Evolutionary conservation across 2,329 filamentous ascomycete species (phyloP).

Genomic region (Colletotrichum plurivorum): DNA sequence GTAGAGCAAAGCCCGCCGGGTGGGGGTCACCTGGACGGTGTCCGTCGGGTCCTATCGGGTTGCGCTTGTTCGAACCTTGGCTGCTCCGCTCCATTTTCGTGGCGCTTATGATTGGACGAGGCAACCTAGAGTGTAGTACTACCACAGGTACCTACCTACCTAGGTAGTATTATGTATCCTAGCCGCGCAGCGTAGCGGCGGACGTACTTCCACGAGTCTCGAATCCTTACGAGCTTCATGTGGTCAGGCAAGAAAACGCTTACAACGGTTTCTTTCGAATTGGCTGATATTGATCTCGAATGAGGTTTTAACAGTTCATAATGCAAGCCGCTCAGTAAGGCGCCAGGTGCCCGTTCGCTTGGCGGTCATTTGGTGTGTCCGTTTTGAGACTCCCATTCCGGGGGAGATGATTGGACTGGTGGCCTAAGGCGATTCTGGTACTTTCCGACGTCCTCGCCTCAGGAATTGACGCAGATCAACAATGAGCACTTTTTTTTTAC

Average conservation of each 20-base stretch:
- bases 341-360: not conserved
- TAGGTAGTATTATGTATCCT: no score
- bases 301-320: not conserved
- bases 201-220: not conserved
- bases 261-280: not conserved
- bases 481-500: not conserved
- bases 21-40: conserved; percentile 30
- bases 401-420: not conserved
- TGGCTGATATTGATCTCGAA: not conserved
- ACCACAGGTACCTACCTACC: no score
- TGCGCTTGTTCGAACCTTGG: not conserved
- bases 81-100: conserved; percentile 34
- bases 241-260: not conserved
- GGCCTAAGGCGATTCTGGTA: not conserved
- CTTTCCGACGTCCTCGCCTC: not conserved
- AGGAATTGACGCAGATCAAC: not conserved
- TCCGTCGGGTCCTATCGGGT: conserved; percentile 34
- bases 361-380: not conserved
- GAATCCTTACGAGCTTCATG: not conserved
- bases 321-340: not conserved
- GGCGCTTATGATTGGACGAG: conserved; percentile 10
- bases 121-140: no score
- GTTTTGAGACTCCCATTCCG: not conserved
- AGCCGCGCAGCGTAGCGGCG: not conserved
- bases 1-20: conserved; percentile 21